These are phyloP conservation scores for Rauvolfia tetraphylla DNA, from an alignment of 257 asterid species.

Conservation along the genomic window DNA sequence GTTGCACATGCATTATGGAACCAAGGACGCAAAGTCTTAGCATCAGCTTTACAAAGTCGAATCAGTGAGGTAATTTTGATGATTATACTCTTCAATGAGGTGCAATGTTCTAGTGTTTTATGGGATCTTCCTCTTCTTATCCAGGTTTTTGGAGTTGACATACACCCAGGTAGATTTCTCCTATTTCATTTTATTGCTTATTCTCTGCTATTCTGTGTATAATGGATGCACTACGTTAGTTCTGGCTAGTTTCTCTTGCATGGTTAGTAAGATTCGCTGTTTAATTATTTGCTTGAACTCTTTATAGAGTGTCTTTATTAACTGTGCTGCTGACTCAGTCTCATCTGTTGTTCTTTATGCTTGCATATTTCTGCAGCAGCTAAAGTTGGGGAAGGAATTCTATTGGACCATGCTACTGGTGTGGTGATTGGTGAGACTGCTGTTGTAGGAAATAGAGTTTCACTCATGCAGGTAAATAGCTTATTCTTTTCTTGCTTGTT, in stretches of 20 bases:
- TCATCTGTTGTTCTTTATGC: background rate
- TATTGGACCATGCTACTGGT: constrained; percentile 46
- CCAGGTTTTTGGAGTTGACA: constrained; percentile 50
- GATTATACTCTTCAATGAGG: constrained; percentile 1
- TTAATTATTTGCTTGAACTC: background rate
- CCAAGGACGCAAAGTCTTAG: constrained; percentile 42
- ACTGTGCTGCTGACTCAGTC: constrained; percentile 3
- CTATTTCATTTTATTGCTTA: background rate
- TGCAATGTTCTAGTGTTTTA: background rate
- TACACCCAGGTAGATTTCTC: constrained; percentile 41
- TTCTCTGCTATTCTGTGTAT: background rate
- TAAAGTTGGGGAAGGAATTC: constrained; percentile 42
- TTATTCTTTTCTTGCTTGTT: background rate
- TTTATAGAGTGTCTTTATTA: background rate
- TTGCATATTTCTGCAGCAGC: constrained; percentile 32
- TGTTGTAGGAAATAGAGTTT: constrained; percentile 40
- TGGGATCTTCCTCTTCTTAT: background rate
- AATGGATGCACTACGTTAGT: background rate
- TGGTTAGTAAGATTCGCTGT: background rate
- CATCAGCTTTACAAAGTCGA: constrained; percentile 44
- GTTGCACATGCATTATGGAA: constrained; percentile 47
- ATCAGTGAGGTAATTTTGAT: constrained; percentile 37
- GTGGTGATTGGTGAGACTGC: constrained; percentile 49
- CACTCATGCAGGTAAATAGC: constrained; percentile 39
- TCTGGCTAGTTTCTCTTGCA: background rate